Evolutionary conservation across 2,329 filamentous ascomycete genomes (phyloP), one percentile per base, ranked within the genome.

Genomic region (Pseudogymnoascus sp.): DNA sequence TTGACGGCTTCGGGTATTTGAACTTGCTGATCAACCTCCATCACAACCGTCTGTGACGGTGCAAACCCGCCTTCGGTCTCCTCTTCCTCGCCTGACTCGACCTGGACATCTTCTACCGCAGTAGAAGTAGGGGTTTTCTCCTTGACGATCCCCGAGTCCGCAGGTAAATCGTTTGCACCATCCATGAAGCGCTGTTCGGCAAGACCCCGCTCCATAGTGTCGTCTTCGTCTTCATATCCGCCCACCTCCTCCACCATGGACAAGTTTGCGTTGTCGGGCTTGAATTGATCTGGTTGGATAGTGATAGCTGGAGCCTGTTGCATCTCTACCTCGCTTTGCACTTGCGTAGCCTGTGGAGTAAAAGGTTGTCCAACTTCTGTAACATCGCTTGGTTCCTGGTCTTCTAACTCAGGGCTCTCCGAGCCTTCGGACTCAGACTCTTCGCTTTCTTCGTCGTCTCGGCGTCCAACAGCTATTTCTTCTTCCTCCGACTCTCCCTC

Each of bases 81-180:
- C 33, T 47, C 35, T 20, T 28, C 33, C 12, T 60, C 20, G 11
- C n/a, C 28, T 54, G n/a, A 28, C 25, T 54, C 47, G 25, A 33
- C 16, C 8, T 11, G 28, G 11, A 54, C 11, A 18, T 54, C 28
- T 54, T 54, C 28, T 20, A n/a, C 16, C n/a, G 16, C 9, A 33
- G 9, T 18, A 18, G 47, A 33, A 12, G 9, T 20, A 14, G 47
- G 47, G n/a, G 28, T 33, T 33, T 54, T 20, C 47, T 54, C 47
- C 8, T 54, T 33, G 3, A 9, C 2, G 6, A n/a, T 2, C n/a
- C 8, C 33, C 47, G 7, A 33, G 14, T 20, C 47, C 20, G 20
- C n/a, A 25, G 60, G 61, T 36, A 63, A 62, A 54, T 68, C 67
- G 58, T 65, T 64, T 2, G 66, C 63, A 11, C 67, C 67, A 54